phyloP scores from a whole-genome alignment of 1,284 basidiomycete genomes.

The Ustilago cynodontis region DNA sequence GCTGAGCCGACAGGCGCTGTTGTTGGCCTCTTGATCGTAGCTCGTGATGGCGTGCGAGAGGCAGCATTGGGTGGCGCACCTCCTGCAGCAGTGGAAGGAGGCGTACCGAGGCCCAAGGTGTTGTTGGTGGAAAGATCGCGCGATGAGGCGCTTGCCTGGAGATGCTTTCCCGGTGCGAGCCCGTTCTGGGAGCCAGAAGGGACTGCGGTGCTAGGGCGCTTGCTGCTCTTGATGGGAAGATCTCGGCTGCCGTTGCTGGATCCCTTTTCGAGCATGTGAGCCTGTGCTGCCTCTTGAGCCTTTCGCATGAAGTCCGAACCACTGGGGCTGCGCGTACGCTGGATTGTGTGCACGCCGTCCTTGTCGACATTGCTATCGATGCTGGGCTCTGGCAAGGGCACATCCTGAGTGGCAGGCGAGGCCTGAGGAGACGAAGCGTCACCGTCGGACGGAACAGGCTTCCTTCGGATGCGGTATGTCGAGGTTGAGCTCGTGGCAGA shows the following conservation, averaged over 20 bases:
- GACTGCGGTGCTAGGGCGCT: constrained; percentile 24
- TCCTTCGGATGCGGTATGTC: constrained; percentile 47
- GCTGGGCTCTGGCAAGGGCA: constrained; percentile 18
- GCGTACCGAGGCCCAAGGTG: neutral
- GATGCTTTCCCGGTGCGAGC: constrained; percentile 5
- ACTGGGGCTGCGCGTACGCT: constrained; percentile 26
- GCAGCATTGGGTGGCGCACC: neutral
- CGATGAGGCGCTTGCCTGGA: constrained; percentile 18
- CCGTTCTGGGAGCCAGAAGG: constrained; percentile 4
- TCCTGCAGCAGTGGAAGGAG: constrained; percentile 1
- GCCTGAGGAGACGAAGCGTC: constrained; percentile 24
- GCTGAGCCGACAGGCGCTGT: constrained; percentile 37
- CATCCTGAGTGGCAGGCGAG: constrained; percentile 6
- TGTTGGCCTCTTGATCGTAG: constrained; percentile 44
- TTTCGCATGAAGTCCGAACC: constrained; percentile 30
- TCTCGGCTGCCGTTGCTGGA: neutral
- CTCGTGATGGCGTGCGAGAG: constrained; percentile 35
- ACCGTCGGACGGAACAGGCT: constrained; percentile 42
- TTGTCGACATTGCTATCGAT: constrained; percentile 2
- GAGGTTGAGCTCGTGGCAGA: constrained; percentile 43
- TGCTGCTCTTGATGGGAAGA: neutral
- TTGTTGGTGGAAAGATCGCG: constrained; percentile 20
- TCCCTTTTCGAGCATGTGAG: constrained; percentile 17
- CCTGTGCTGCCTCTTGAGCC: constrained; percentile 36
- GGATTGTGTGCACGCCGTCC: constrained; percentile 6